Evolutionary conservation across 768 basidiomycete species (phyloP).

Genomic region (Stropharia rugosoannulata): DNA sequence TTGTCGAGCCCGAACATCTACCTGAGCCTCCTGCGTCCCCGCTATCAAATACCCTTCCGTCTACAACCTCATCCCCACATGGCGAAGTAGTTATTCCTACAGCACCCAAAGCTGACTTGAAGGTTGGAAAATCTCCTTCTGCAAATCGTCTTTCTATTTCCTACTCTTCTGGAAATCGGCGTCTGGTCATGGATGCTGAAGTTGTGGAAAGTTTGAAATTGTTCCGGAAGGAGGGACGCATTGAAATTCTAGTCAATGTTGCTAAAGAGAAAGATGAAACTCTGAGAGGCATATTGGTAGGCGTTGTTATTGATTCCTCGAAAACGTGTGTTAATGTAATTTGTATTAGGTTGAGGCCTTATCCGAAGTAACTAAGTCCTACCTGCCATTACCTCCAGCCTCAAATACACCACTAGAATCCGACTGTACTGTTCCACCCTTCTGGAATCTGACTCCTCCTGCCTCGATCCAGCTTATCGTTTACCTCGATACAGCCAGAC

Average conservation of each 20-base stretch:
- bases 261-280: slow-evolving; percentile 52
- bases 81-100: slow-evolving; percentile 43
- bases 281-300: slow-evolving; percentile 75
- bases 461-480: slow-evolving; percentile 64
- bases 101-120: slow-evolving; percentile 32
- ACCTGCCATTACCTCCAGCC: slow-evolving; percentile 54
- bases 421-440: slow-evolving; percentile 74
- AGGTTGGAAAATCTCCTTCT: slow-evolving; percentile 53
- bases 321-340: slow-evolving; percentile 10
- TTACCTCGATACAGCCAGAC: slow-evolving; percentile 83
- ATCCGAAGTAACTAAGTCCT: slow-evolving; percentile 70
- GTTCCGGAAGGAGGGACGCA: slow-evolving; percentile 77
- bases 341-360: slow-evolving; percentile 66
- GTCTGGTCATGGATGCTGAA: slow-evolving; percentile 87
- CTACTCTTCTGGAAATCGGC: slow-evolving; percentile 84
- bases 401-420: slow-evolving; percentile 36
- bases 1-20: slow-evolving; percentile 39
- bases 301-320: slow-evolving; percentile 4
- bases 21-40: slow-evolving; percentile 63
- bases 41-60: slow-evolving; percentile 46
- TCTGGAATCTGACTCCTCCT: slow-evolving; percentile 54
- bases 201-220: slow-evolving; percentile 81
- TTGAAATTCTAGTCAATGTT: slow-evolving; percentile 75
- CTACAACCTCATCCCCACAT: slow-evolving; percentile 41
- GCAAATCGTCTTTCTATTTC: slow-evolving; percentile 92